Conservation (phyloP, 352 stramenopile genomes). For the Pilasporangium apinafurcum region DNA sequence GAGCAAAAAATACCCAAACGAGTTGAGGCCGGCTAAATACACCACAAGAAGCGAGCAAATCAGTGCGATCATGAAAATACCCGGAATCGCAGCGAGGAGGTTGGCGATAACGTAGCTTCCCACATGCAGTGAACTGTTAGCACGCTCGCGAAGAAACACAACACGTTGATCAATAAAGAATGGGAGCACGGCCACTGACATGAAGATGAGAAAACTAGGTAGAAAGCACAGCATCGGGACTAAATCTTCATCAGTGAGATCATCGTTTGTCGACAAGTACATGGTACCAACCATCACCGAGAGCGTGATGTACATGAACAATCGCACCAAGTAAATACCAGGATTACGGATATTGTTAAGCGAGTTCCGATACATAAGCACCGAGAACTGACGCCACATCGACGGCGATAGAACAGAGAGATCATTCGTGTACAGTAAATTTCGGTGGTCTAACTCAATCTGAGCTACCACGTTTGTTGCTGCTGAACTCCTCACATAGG, state of each 20-base stretch:
- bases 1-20: conserved; percentile 52
- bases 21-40: conserved; percentile 39
- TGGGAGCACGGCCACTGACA: conserved; percentile 81
- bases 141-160: conserved; percentile 17
- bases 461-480: conserved; percentile 2
- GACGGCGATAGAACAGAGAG: conserved; percentile 16
- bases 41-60: conserved; percentile 49
- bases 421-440: conserved; percentile 10
- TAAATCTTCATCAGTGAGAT: conserved; percentile 29
- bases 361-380: conserved; percentile 47
- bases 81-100: conserved; percentile 56
- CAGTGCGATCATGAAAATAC: conserved; percentile 35
- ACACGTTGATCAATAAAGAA: conserved; percentile 87
- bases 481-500: conserved; percentile 11
- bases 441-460: conserved; percentile 12
- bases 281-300: conserved; percentile 69
- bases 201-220: conserved; percentile 85
- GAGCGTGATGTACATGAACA: conserved; percentile 69
- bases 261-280: conserved; percentile 49
- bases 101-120: conserved; percentile 70
- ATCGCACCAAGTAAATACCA: conserved; percentile 58
- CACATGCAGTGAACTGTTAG: conserved; percentile 76
- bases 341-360: conserved; percentile 64
- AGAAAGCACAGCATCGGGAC: conserved; percentile 79
- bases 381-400: conserved; percentile 23